Conservation (phyloP, 257 asterid genomes). For the Linaria vulgaris region DNA sequence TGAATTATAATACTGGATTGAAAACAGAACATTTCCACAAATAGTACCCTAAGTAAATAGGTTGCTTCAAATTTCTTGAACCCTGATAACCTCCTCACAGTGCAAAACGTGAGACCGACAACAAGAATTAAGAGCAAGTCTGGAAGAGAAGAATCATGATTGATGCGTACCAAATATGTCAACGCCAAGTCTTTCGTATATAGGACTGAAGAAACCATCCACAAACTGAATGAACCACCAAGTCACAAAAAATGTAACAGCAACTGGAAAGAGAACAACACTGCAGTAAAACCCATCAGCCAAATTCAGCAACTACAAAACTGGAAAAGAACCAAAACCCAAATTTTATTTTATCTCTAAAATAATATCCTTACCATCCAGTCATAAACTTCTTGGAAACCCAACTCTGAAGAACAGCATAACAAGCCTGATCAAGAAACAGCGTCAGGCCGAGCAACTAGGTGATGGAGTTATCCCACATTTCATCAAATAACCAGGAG, state of each 20-base stretch:
- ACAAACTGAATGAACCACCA: conserved; percentile 99
- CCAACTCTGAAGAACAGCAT: conserved; percentile 98
- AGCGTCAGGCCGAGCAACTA: conserved; percentile 21
- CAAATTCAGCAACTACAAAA: conserved; percentile 7
- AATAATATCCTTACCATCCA: conserved; percentile 69
- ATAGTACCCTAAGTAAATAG: conserved; percentile 1
- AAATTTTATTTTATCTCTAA: background rate
- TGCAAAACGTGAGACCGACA: conserved; percentile 9
- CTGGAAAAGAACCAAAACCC: background rate
- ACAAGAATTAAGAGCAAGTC: background rate
- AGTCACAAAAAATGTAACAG: conserved; percentile 88
- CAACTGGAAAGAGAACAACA: conserved; percentile 93
- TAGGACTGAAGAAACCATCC: conserved; percentile 98
- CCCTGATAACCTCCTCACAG: background rate
- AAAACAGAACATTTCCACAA: no score
- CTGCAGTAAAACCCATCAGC: conserved; percentile 46
- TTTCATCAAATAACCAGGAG: background rate
- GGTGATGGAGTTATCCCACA: conserved; percentile 15
- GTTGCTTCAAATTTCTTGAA: background rate
- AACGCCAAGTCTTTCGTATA: conserved; percentile 84
- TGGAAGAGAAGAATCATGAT: conserved; percentile 18
- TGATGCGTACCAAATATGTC: conserved; percentile 76
- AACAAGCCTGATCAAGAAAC: conserved; percentile 75
- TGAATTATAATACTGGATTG: no score
- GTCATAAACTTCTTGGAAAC: conserved; percentile 98